Evolutionary conservation across 2,329 filamentous ascomycete species (phyloP), one percentile per base, ranked within the genome.

Genomic region (Botrytis fragariae): DNA sequence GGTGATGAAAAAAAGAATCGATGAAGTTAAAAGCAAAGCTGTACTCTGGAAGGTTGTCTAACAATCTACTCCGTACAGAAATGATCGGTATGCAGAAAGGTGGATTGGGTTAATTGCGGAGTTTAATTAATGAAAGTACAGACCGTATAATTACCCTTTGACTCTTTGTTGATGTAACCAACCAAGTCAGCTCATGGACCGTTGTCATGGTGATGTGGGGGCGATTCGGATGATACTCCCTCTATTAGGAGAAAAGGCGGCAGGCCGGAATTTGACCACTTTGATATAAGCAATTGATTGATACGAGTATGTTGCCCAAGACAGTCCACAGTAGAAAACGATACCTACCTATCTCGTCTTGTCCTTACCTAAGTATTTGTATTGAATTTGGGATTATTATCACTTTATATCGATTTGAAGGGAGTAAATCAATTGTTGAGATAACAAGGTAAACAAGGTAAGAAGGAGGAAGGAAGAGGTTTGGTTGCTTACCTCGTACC

Each of bases 41-140:
- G 59, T 64, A 29, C 44, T 64, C 60, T 61, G 29, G 69, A 37
- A 44, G 37, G 25, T 64, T 65, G 35, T 65, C n/a, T 32, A n/a
- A 64, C 44, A 44, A 44, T 22, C 60, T 32, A 42, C 35, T 57
- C n/a, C n/a, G 51, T 57, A 57, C 51, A 57, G 57, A 48, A 59
- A 72, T 51, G 61, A 29, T 67, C 61, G 70, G 61, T 72, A 72
- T 71, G 69, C 69, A 64, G 63, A 63, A 42, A 64, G 59, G 69
- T 71, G 69, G 69, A 71, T 71, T 71, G 69, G 69, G 51, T 71
- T 48, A 54, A 62, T 71, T 54, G 69, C 69, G 59, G 69, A 69
- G 65, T 57, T 35, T 57, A 57, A 35, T 65, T 45, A 48, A 37
- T 18, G 9, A 48, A 25, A 45, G 63, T 57, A 57, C 48, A 39